Evolutionary conservation across 2,329 filamentous ascomycete species (phyloP).

Genomic region (Neofusicoccum cordaticola): DNA sequence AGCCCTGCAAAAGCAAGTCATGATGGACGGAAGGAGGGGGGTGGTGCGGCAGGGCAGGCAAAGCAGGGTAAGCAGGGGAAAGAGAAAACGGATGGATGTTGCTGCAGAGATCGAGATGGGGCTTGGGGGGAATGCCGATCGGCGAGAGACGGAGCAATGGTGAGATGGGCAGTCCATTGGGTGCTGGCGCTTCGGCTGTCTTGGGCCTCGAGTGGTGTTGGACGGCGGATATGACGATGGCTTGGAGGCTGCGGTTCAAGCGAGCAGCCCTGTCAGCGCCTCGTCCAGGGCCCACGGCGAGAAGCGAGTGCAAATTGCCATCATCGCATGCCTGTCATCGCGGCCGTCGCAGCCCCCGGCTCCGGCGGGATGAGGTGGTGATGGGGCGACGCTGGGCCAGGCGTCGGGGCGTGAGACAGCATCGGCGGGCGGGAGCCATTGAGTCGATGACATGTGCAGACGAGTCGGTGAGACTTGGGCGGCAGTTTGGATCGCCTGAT

Average conservation of each 20-base stretch:
- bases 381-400: slow-evolving; percentile 6
- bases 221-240: slow-evolving; percentile 11
- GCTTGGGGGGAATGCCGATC: neutral
- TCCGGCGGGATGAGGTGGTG: neutral
- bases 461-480: slow-evolving; percentile 7
- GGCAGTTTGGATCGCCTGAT: slow-evolving; percentile 5
- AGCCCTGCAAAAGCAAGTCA: neutral
- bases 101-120: slow-evolving; percentile 4
- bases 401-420: slow-evolving; percentile 13
- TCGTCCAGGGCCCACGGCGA: neutral
- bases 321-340: neutral
- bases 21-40: neutral
- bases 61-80: neutral
- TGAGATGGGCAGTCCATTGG: neutral
- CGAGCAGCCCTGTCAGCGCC: slow-evolving; percentile 2
- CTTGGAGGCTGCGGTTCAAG: neutral
- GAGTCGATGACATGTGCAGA: slow-evolving; percentile 1
- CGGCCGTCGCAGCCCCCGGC: too few species aligned
- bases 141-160: neutral
- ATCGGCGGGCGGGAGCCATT: neutral
- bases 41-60: slow-evolving; percentile 1
- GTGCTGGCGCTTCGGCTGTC: neutral
- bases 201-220: neutral
- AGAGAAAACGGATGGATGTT: neutral
- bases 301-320: neutral